Evolutionary conservation across 2,329 filamentous ascomycete genomes (phyloP), one percentile per base, ranked within the genome.

Genomic region (Xylaria multiplex): DNA sequence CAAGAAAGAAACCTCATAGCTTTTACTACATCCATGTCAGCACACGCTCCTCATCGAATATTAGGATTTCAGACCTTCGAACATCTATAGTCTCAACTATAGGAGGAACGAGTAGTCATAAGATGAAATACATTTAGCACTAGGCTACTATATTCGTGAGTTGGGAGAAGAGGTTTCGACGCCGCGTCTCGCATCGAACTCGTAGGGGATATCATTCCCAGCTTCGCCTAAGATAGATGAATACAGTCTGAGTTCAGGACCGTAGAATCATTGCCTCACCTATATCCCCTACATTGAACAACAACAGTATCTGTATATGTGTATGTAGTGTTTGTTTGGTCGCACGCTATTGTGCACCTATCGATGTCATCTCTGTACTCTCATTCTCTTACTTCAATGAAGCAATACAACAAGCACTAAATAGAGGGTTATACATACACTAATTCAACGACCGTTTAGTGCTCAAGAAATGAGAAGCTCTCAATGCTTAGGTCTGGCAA

Each of bases 61-160:
- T 1, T 19, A 19, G 42, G 35, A 22, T 11, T 22, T 13, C 30
- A 22, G 24, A 16, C 3, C 19, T 42, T 42, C 8, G 35, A 27
- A 24, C 3, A n/a, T 27, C 35, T 42, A 27, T 11, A 27, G 35
- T 55, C 42, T 24, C 52, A 55, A 37, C 35, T 55, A 9, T 27
- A n/a, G 19, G 19, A 42, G 22, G 13, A 37, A 6, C 35, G 52
- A 42, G 27, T 35, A 42, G 42, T 24, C 19, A 42, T 24, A 5
- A 16, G 52, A 16, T 55, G 52, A 42, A 55, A 55, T 35, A n/a
- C 35, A 42, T 42, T 42, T 55, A 19, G 42, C 35, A 43, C 37
- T 14, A 3, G 19, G 8, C 3, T 43, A 27, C n/a, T 27, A 14
- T 43, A 16, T n/a, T 43, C 24, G 32, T 30, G 9, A 24, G 19